Base-by-base conservation (phyloP, 2,329 filamentous ascomycete species). In the Colletotrichum brevisporum region DNA sequence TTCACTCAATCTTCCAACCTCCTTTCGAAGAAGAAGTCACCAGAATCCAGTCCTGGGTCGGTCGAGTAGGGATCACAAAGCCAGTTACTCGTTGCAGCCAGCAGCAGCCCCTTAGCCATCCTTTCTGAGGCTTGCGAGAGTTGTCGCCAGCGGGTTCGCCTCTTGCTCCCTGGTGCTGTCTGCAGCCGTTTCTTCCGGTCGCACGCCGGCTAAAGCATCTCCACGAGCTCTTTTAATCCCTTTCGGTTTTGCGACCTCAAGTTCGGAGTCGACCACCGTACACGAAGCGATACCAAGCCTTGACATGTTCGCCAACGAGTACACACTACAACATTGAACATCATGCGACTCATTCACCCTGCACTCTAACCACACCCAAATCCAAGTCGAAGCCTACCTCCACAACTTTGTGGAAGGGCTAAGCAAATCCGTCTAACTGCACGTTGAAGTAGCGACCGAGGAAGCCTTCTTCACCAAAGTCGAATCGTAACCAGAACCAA, bases 261-360 rank as follows among this genome's bases (percentile, higher is more conserved):
- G 36, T 13, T 36, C 53, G 31, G 58, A 39, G 26, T 9, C 15
- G 41, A 16, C n/a, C 36, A n/a, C 18, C 27, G 45, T 26, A 26
- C 57, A n/a, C 45, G 58, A 43, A 15, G 18, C 36, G 18, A 53
- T 13, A 43, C 47, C 27, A n/a, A 18, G 31, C 36, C 45, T 52
- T 62, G 55, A 61, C 36, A 66, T 69, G 67, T 27, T 43, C 67
- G 43, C 45, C 12, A 56, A 15, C 16, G 43, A 56, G n/a, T 8
- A 24, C 18, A 13, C n/a, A 16, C 50, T 13, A 56, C 57, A 60
- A 43, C 45, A 51, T 36, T 55, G 51, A 63, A 66, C 43, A 57
- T 69, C 43, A 57, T 69, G 67, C 62, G 55, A 60, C 52, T 27
- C n/a, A 5, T 26, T 16, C 24, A 9, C 56, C 26, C 24, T 51